Evolutionary conservation across 148 eudicot species (phyloP), one percentile per base, ranked within the genome.

Genomic region (Diospyros lotus): DNA sequence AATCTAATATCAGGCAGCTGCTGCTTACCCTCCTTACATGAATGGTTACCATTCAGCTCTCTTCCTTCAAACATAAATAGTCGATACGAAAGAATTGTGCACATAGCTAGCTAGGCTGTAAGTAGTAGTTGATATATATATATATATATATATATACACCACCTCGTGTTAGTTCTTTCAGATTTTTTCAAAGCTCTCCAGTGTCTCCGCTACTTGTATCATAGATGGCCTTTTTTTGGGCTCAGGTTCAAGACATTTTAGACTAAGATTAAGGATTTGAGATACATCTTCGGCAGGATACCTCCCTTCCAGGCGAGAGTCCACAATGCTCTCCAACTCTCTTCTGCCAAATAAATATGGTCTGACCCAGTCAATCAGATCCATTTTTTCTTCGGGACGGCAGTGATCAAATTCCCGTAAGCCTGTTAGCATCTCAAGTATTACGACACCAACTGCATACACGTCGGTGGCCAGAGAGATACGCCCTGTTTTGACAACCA

Each of bases 361-460:
- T 66, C 81, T 84, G 55, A 86, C 71, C 93, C 93, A 89, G 13
- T 86, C 88, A 1, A 80, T 83, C 64, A 89, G 75, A 52, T 9
- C 82, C 0, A 79, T 82, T 66, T 81, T 79, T 48, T 80, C 81
- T 13, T 40, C 70, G 5, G 88, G 85, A 6, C 93, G 89, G 58
- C 15, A 77, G 15, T 46, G 55, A 73, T 89, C 93, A 28, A 28
- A 28, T 52, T 85, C 93, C 67, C 91, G 80, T 51, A 82, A 40
- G 5, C 91, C 91, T 1, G 93, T 87, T 1, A 87, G 28, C 28
- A 28, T 28, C 28, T 28, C 28, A 28, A 28, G 0, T 28, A 28
- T 28, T 28, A 28, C 28, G 28, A 28, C 28, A 28, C 28, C 28
- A 28, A 28, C 28, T 28, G 28, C 28, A 28, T 28, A 28, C 28